Evolutionary conservation across 148 eudicot species (phyloP).

Genomic region (Suaeda aralocaspica): DNA sequence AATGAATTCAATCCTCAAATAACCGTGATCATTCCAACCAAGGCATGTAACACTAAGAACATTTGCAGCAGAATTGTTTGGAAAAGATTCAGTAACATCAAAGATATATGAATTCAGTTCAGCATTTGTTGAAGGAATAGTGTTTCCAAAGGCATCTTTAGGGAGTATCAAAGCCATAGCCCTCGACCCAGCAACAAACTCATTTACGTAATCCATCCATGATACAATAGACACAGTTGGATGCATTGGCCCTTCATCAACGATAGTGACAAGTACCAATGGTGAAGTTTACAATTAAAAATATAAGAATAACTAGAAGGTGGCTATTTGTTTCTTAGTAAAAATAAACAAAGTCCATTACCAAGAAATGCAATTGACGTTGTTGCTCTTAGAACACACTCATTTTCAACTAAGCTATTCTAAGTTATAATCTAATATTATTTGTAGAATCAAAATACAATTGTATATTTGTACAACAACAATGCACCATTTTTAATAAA

Average conservation of each 20-base stretch:
- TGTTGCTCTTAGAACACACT: background rate
- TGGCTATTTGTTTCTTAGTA: background rate
- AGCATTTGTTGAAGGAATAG: conserved; percentile 43
- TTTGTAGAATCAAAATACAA: too few species aligned
- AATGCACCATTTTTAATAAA: too few species aligned
- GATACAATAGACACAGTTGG: conserved; percentile 60
- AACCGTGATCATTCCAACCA: conserved; percentile 60
- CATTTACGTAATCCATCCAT: conserved; percentile 60
- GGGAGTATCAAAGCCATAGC: conserved; percentile 60
- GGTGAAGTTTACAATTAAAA: background rate
- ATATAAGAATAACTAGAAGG: background rate
- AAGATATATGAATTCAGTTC: conserved; percentile 37
- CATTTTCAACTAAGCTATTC: too few species aligned
- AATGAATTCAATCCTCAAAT: conserved; percentile 55
- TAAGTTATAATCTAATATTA: too few species aligned
- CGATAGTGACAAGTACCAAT: background rate
- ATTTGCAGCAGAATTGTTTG: conserved; percentile 45
- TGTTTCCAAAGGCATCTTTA: conserved; percentile 91
- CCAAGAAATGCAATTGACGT: background rate
- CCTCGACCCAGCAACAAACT: conserved; percentile 66
- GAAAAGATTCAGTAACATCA: conserved; percentile 43
- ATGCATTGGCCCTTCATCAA: conserved; percentile 64
- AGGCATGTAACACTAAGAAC: conserved; percentile 39
- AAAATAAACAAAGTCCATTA: background rate
- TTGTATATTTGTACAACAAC: too few species aligned